A percentile compares a stretch with the other conserved stretches of the same genome.
phyloP scores from a whole-genome alignment of 228 moss, liverwort and hornwort species.

The Sphagnum magellanicum region DNA sequence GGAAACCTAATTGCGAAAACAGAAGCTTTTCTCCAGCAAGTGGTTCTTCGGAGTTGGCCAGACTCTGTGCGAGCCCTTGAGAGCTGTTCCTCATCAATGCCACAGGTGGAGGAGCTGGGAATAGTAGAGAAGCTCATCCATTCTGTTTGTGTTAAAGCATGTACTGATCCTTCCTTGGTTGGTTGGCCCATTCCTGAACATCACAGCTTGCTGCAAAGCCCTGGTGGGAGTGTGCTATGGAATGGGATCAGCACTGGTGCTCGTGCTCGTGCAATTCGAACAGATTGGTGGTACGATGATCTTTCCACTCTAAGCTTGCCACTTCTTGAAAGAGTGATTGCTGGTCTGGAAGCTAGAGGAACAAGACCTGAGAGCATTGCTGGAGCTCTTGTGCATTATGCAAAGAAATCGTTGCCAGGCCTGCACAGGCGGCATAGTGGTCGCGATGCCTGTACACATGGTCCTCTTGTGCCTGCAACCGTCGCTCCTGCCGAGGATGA shows the following conservation, averaged over 20 bases:
- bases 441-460: constrained; percentile 46
- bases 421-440: constrained; percentile 77
- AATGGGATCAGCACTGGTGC: constrained; percentile 98
- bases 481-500: constrained; percentile 55
- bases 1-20: constrained; percentile 70
- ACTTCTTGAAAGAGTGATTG: constrained; percentile 68
- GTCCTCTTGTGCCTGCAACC: constrained; percentile 42
- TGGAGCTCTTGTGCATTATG: constrained; percentile 80
- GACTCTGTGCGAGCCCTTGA: constrained; percentile 80
- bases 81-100: constrained; percentile 42
- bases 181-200: constrained; percentile 76
- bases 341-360: constrained; percentile 58
- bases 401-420: constrained; percentile 76
- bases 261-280: constrained; percentile 37
- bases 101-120: constrained; percentile 66
- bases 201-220: constrained; percentile 65
- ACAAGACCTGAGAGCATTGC: constrained; percentile 77
- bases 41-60: constrained; percentile 76
- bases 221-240: constrained; percentile 93
- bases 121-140: constrained; percentile 64
- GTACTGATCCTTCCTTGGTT: constrained; percentile 58
- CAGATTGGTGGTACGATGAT: constrained; percentile 96
- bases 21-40: constrained; percentile 71
- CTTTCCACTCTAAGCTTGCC: constrained; percentile 62
- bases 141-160: constrained; percentile 64